phyloP scores from a whole-genome alignment of 306 rosid genomes.

The Medicago truncatula region MtrunA17r5.0-ANR NC_053047.1:6984001-6984500 shows the following conservation, averaged over 20 bases:
- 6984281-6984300: conserved; percentile 40
- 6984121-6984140: conserved; percentile 45
- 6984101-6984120: conserved; percentile 39
- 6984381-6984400: not conserved
- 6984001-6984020: conserved; percentile 8
- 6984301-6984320: conserved; percentile 44
- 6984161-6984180: not conserved
- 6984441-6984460: conserved; percentile 1
- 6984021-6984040: not conserved
- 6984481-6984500: conserved; percentile 53
- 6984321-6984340: conserved; percentile 33
- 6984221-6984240: conserved; percentile 50
- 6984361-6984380: not conserved
- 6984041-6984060: conserved; percentile 1
- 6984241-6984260: conserved; percentile 42
- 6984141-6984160: not conserved
- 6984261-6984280: conserved; percentile 34
- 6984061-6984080: conserved; percentile 36
- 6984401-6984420: no score
- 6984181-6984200: not conserved
- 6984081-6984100: conserved; percentile 52
- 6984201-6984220: not conserved
- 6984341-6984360: conserved; percentile 30
- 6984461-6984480: conserved; percentile 47
- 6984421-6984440: not conserved